Evolutionary conservation across 1,139 yeast species (phyloP), one percentile per base, ranked within the genome.

Genomic region (Candida anutae): DNA sequence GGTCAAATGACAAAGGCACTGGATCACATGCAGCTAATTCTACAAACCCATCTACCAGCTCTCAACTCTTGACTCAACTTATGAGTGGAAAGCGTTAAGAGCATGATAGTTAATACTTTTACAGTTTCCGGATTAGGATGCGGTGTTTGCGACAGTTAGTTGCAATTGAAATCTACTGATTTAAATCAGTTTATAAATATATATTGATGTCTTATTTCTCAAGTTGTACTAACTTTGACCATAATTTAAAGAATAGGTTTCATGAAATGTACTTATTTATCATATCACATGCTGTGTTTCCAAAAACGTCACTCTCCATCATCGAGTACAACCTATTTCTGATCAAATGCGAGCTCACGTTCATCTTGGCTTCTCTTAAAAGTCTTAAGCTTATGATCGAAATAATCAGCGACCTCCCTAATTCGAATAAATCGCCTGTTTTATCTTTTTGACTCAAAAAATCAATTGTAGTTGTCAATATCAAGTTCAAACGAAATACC

Each of bases 11-110:
- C n/a, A n/a, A n/a, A n/a, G n/a, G n/a, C n/a, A n/a, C 15, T n/a
- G n/a, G n/a, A n/a, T n/a, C n/a, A n/a, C n/a, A n/a, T n/a, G 36
- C 34, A 13, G 29, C 30, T 14, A 32, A 28, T 31, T 50, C 55
- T 13, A 38, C 43, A 17, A 42, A 39, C 32, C 52, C 70, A 39
- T 22, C 66, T 16, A 58, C 68, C 4, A 77, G 84, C 29, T 73
- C 81, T 16, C 87, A 79, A 47, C 61, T 80, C 42, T 61, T 79
- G 40, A 77, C 73, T 28, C 88, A 79, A 47, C 61, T 79, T 45
- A 74, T 79, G 71, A 74, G 76, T 39, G 83, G 84, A 19, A 77
- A 77, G 53, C 74, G 59, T 42, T 60, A 45, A 39, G 18, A 10
- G n/a, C n/a, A n/a, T n/a, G n/a, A n/a, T n/a, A n/a, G n/a, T n/a